Base-by-base conservation (phyloP, 306 rosid genomes). In the Canavalia ensiformis region DNA sequence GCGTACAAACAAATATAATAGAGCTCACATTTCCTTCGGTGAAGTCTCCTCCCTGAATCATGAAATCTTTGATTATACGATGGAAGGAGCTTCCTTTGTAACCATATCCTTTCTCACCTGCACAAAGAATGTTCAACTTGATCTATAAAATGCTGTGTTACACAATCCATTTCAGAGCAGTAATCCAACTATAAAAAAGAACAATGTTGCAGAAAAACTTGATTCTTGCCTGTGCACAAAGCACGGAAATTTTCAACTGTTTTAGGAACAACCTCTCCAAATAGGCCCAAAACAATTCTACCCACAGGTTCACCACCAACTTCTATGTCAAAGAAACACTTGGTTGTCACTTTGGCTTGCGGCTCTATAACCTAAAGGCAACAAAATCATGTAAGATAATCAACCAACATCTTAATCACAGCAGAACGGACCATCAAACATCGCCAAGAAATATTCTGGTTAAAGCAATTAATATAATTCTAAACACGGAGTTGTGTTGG, bases 41-140 rank as follows among this genome's bases (percentile, higher is more conserved):
- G 86, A 95, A 95, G 84, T 95, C 99, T 76, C 99, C 99, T 84
- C 97, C 97, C 70, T 95, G 99, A 86, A 95, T 91, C 99, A 95
- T 95, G 83, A 95, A 93, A 63, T 91, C 97, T 75, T 89, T 93
- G 81, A 95, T 95, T 77, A 91, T 88, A 68, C 97, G 97, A 85
- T 92, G 97, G 90, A 95, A 93, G 82, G 95, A 91, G 86, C 88
- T 81, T 70, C 99, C 99, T 85, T 93, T 91, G 88, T 89, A 95
- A 66, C 97, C 97, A 82, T 90, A 95, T 60, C 97, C 95, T 86
- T 91, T 93, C 87, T 95, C 99, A 77, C 97, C 99, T 95, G 87
- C 83, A 86, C 41, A 80, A 75, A 75, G 76, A 81, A 62, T 51
- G 18, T 46, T 78, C 47, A 74, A 69, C 37, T 76, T 59, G 47